These are phyloP conservation scores for Tilletia horrida DNA, from an alignment of 1,284 basidiomycete genomes.

Conservation along the genomic window DNA sequence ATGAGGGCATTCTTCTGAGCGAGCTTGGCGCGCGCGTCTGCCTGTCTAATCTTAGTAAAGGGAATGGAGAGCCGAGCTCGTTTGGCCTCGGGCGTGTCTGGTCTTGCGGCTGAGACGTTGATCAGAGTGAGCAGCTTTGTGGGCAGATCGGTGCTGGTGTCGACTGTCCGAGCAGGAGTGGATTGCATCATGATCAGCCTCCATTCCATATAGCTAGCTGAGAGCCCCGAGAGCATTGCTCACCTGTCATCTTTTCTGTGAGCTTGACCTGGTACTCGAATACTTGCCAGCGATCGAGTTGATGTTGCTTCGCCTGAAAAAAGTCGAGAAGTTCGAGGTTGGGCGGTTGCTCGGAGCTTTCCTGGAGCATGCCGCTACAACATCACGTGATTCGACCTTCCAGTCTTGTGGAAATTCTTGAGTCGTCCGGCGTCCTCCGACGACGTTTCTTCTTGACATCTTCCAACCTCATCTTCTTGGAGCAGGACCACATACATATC, in stretches of 20 bases:
- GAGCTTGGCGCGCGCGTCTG: conserved; percentile 13
- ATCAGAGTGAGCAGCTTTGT: conserved; percentile 76
- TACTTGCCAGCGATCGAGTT: too few relatives aligned
- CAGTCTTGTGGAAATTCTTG: too few relatives aligned
- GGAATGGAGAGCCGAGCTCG: conserved; percentile 50
- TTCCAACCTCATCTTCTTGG: background rate
- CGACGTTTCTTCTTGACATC: background rate
- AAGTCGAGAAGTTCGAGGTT: too few relatives aligned
- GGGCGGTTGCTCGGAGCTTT: too few relatives aligned
- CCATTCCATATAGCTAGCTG: too few relatives aligned
- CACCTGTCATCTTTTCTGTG: background rate
- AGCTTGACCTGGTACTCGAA: too few relatives aligned
- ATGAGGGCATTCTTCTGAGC: background rate
- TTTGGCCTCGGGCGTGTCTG: conserved; percentile 57
- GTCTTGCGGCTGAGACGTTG: conserved; percentile 76
- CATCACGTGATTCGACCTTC: too few relatives aligned
- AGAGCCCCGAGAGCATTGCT: background rate
- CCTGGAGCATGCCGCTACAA: too few relatives aligned
- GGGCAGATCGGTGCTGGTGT: conserved; percentile 41
- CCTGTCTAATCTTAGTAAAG: conserved; percentile 22
- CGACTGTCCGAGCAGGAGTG: conserved; percentile 1
- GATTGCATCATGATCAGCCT: too few relatives aligned
- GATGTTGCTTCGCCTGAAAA: too few relatives aligned
- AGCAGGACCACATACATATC: background rate
- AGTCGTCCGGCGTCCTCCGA: background rate